phyloP scores from a whole-genome alignment of 768 basidiomycete genomes.

The Leccinum uliginosum region DNA sequence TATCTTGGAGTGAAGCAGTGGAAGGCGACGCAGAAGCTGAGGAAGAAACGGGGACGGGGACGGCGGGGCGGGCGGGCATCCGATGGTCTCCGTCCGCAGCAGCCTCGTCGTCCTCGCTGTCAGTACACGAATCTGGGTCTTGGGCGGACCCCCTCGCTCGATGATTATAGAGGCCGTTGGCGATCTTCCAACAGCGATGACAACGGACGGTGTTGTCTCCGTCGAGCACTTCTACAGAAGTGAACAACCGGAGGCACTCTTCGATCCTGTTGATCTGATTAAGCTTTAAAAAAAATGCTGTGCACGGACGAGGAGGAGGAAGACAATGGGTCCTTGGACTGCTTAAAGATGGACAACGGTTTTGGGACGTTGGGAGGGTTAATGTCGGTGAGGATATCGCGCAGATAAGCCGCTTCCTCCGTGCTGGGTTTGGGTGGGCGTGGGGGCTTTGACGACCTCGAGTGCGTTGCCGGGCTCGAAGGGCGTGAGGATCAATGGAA shows the following conservation, averaged over 20 bases:
- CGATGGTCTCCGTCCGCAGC: constrained; percentile 22
- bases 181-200: constrained; percentile 90
- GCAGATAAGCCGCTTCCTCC: constrained; percentile 63
- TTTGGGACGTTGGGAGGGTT: constrained; percentile 37
- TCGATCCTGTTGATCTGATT: constrained; percentile 37
- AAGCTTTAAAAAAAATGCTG: constrained; percentile 26
- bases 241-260: constrained; percentile 84
- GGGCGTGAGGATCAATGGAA: constrained; percentile 27
- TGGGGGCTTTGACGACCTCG: constrained; percentile 37
- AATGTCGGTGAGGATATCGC: constrained; percentile 68
- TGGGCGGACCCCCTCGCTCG: constrained; percentile 16
- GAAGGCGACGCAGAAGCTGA: constrained; percentile 27
- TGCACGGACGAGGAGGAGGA: constrained; percentile 15
- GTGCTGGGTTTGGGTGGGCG: constrained; percentile 51
- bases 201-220: constrained; percentile 96
- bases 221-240: constrained; percentile 87
- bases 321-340: constrained; percentile 26
- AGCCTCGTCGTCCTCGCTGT: constrained; percentile 32
- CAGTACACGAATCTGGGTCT: constrained; percentile 28
- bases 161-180: constrained; percentile 56
- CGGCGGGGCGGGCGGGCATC: constrained; percentile 25
- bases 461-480: constrained; percentile 27
- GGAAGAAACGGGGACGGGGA: neutral
- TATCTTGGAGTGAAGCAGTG: constrained; percentile 36
- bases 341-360: constrained; percentile 50